Percentiles rank a stretch among this genome's conserved stretches.
phyloP scores from a whole-genome alignment of 257 asterid species.

The Primulina tabacum region DNA sequence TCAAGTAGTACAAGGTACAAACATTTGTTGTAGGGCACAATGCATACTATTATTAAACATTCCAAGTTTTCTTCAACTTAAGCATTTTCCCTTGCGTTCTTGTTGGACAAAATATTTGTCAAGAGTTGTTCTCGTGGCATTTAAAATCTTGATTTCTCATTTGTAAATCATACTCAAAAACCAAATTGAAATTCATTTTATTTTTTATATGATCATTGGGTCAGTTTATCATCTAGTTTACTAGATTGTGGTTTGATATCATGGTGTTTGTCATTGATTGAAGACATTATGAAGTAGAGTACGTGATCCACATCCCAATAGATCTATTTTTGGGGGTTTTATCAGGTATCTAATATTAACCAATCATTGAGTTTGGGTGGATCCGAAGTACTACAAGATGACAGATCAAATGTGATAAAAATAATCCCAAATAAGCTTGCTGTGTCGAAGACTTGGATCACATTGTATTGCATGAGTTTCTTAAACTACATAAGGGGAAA shows the following conservation, averaged over 20 bases:
- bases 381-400: neutral
- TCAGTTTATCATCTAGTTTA: neutral
- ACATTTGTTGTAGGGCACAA: neutral
- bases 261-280: neutral
- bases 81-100: neutral
- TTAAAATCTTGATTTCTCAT: too few species aligned
- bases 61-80: neutral
- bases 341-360: neutral
- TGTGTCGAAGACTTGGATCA: neutral
- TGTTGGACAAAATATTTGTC: neutral
- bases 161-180: neutral
- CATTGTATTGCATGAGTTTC: neutral
- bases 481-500: neutral
- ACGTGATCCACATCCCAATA: neutral
- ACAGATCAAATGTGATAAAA: neutral
- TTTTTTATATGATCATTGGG: neutral
- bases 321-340: neutral
- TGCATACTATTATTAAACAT: too few species aligned
- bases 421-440: neutral
- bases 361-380: neutral
- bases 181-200: neutral
- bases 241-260: neutral
- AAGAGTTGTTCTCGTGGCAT: neutral
- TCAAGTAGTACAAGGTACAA: neutral
- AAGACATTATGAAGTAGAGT: neutral